Evolutionary conservation across 202 grass and related monocot genomes (phyloP).

Genomic region (Eragrostis tef): DNA sequence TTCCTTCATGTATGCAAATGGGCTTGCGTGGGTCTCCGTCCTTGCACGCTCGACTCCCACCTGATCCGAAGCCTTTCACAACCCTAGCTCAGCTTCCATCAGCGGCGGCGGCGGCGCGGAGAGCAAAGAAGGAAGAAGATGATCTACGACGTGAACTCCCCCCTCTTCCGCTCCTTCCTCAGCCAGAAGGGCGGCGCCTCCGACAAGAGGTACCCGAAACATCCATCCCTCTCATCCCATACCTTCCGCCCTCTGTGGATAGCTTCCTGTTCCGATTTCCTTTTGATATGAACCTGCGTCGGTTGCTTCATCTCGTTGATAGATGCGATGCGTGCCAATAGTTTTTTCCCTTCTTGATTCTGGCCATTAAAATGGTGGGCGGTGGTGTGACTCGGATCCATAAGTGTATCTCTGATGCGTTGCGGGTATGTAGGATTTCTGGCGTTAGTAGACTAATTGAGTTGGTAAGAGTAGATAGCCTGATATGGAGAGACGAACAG

Average conservation of each 20-base stretch:
- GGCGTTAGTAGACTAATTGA: neutral
- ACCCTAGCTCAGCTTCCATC: conserved; percentile 33
- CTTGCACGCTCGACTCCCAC: neutral
- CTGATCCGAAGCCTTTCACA: neutral
- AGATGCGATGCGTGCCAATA: no score
- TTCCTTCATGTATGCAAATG: no score
- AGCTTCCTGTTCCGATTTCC: neutral
- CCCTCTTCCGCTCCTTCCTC: conserved; percentile 78
- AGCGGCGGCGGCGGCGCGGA: neutral
- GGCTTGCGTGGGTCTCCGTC: no score
- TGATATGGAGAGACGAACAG: neutral
- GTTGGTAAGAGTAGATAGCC: neutral
- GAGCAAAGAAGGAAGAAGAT: conserved; percentile 30
- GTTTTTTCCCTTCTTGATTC: neutral
- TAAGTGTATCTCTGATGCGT: neutral
- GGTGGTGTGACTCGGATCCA: neutral
- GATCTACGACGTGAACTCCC: conserved; percentile 80
- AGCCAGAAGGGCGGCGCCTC: conserved; percentile 77
- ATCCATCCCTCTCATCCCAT: neutral
- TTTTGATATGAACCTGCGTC: neutral
- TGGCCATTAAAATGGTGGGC: neutral
- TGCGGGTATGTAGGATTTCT: neutral
- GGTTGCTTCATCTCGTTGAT: neutral
- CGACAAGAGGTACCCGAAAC: conserved; percentile 48
- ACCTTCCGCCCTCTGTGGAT: neutral